Conservation (phyloP, 2,329 filamentous ascomycete species). For the Aspergillus felis region DNA sequence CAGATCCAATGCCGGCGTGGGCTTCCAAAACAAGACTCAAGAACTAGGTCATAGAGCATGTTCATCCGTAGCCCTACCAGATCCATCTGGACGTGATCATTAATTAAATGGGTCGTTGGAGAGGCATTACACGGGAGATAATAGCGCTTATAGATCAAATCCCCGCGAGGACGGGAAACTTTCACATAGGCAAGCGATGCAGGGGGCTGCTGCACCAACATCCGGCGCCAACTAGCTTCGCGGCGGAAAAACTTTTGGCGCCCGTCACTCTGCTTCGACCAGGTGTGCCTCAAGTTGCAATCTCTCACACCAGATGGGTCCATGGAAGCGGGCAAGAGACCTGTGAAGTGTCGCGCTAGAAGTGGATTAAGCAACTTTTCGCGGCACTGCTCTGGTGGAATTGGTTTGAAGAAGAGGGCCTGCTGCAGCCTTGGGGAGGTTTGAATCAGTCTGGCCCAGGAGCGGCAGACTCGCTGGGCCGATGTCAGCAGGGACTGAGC, state of each 20-base stretch:
- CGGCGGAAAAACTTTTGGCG: not conserved
- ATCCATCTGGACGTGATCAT: not conserved
- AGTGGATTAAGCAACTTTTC: not conserved
- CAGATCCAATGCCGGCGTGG: not conserved
- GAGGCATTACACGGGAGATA: not conserved
- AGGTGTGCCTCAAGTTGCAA: not conserved
- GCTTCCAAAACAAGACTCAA: not conserved
- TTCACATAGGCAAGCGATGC: not conserved
- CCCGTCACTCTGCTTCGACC: not conserved
- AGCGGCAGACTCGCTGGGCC: constrained; percentile 1
- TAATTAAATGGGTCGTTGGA: not conserved
- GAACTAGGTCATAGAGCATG: not conserved
- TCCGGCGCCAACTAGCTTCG: not conserved
- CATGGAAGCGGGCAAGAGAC: not conserved
- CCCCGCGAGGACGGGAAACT: not conserved
- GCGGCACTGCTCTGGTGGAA: not conserved
- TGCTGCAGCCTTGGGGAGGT: not conserved
- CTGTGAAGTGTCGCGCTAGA: not conserved
- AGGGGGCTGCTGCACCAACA: not conserved
- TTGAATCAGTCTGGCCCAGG: not conserved
- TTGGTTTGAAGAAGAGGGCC: constrained; percentile 12
- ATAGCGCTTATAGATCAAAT: not conserved
- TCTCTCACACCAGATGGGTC: not conserved
- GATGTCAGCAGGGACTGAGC: not conserved
- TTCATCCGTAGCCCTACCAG: not conserved